Percentiles rank a stretch among this genome's conserved stretches.
Evolutionary conservation across 805 yeast genomes (phyloP).

Genomic region (Candida endomychidarum): DNA sequence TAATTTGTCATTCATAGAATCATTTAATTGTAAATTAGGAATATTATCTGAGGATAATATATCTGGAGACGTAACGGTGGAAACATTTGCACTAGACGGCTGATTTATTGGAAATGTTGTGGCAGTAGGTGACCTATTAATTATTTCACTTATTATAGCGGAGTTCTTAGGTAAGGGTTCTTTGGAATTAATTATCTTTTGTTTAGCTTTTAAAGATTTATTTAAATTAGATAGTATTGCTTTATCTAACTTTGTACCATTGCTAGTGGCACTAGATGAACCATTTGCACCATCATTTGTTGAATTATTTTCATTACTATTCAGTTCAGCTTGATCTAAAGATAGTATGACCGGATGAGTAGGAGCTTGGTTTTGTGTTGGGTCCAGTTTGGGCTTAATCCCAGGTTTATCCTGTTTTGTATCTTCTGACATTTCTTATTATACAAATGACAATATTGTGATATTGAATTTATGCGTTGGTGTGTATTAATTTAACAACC

Average conservation of each 20-base stretch:
- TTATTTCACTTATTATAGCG: constrained; percentile 34
- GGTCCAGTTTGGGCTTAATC: not conserved
- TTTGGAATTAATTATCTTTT: constrained; percentile 35
- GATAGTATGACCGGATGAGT: not conserved
- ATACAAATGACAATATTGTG: too few relatives aligned
- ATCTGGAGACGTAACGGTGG: constrained; percentile 1
- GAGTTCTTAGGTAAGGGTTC: constrained; percentile 39
- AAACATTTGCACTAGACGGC: constrained; percentile 3
- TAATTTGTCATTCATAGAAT: constrained; percentile 10
- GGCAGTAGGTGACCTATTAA: constrained; percentile 35
- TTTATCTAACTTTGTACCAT: constrained; percentile 21
- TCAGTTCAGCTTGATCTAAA: not conserved
- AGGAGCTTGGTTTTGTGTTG: not conserved
- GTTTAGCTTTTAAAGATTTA: constrained; percentile 44
- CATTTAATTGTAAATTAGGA: constrained; percentile 14
- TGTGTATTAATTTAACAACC: too few relatives aligned
- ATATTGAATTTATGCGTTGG: too few relatives aligned
- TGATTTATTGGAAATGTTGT: constrained; percentile 17
- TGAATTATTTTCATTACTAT: not conserved
- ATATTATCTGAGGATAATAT: constrained; percentile 13
- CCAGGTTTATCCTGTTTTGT: not conserved
- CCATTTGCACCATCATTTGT: not conserved
- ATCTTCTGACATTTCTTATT: constrained; percentile 1
- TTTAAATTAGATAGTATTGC: constrained; percentile 40
- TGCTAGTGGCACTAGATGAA: not conserved